Base-by-base conservation (phyloP, 495 filamentous ascomycete genomes). In the Tuber magnatum region DNA sequence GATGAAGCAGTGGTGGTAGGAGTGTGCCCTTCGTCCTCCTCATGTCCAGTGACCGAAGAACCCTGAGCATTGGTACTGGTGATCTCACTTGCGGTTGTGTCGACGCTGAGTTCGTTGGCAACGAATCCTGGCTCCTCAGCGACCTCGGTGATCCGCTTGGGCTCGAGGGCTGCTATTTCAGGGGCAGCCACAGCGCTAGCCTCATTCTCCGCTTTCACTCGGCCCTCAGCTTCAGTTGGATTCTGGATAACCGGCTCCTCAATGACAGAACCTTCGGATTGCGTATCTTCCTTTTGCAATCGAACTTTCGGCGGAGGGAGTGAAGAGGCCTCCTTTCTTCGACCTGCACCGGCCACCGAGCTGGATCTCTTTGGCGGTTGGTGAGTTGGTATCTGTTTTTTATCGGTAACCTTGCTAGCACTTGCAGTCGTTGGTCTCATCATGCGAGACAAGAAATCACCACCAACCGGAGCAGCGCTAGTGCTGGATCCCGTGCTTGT, bases 351-450 rank as follows among this genome's bases (percentile, higher is more conserved):
- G 18, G 77, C 38, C 70, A 79, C 77, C 8, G 77, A 79, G 18
- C 76, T 76, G 1, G 77, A 72, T 32, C 77, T 69, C 72, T 79
- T 79, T 20, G 69, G 41, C 6, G 76, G 77, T 14, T 46, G 71
- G 32, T 79, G 70, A 70, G 70, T 71, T 1, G 77, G 46, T 10
- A 75, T 70, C 61, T 76, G 73, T 43, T 79, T 79, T 70, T 78
- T 78, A 56, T 78, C 80, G 39, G 69, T 75, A 69, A 74, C 71
- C 46, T 81, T 81, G 28, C 80, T 73, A n/a, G 80, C 76, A 16
- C 80, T 81, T n/a, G 80, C 77, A 16, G 80, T 78, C 12, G 80
- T 81, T 35, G 80, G 80, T 48, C 80, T 74, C 76, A 76, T 81
- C 80, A 81, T 81, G 20, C 80, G 75, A 35, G 80, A 79, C 61